A percentile compares a stretch with the other conserved stretches of the same genome.
These are phyloP conservation scores for Melastoma candidum DNA, from an alignment of 441 rosid species.

Conservation along the genomic window DNA sequence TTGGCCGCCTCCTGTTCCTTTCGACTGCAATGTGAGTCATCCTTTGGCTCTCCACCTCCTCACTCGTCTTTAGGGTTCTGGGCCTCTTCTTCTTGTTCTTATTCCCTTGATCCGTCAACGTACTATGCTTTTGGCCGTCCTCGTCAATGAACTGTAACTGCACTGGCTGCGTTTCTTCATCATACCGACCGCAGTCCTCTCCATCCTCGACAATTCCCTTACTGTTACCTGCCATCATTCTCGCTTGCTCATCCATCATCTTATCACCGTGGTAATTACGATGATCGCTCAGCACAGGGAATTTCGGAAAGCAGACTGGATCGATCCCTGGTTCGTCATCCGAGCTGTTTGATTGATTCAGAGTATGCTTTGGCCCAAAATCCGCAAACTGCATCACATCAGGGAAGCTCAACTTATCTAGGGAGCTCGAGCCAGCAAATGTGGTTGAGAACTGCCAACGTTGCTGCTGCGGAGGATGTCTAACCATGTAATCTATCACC, in stretches of 20 bases:
- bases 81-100: constrained; percentile 79
- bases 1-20: constrained; percentile 80
- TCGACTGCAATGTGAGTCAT: constrained; percentile 94
- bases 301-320: constrained; percentile 74
- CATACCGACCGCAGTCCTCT: constrained; percentile 32
- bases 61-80: constrained; percentile 63
- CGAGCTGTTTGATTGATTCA: constrained; percentile 42
- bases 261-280: neutral
- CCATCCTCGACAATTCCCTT: constrained; percentile 30
- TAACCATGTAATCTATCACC: constrained; percentile 56
- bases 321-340: constrained; percentile 63
- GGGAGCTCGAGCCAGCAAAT: constrained; percentile 31
- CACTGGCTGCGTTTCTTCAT: constrained; percentile 31
- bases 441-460: constrained; percentile 30
- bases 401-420: constrained; percentile 63
- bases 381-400: constrained; percentile 91
- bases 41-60: constrained; percentile 87
- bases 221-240: constrained; percentile 17
- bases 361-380: constrained; percentile 59
- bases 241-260: constrained; percentile 23
- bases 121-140: constrained; percentile 18
- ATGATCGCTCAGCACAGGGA: constrained; percentile 62
- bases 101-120: constrained; percentile 15
- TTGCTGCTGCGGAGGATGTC: constrained; percentile 27
- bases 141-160: constrained; percentile 40